phyloP scores from a whole-genome alignment of 805 yeast genomes.

The Priceomyces castillae region DNA sequence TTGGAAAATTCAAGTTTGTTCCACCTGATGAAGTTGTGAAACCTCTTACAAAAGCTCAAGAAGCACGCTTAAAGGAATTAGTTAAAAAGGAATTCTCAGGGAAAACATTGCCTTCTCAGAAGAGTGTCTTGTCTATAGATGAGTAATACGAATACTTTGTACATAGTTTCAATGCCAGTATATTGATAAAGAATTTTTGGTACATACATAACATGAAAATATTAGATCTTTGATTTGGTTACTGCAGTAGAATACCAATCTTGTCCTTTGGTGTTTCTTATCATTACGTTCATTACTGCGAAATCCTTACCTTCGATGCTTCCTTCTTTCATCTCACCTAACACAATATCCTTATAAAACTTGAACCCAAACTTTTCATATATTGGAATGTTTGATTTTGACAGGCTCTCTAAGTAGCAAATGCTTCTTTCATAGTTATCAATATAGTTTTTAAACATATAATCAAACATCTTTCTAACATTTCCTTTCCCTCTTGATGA shows the following conservation, averaged over 20 bases:
- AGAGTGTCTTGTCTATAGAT: slow-evolving; percentile 41
- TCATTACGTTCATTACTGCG: slow-evolving; percentile 45
- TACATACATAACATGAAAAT: background rate
- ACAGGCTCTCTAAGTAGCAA: slow-evolving; percentile 52
- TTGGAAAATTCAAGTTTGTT: slow-evolving; percentile 82
- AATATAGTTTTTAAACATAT: slow-evolving; percentile 45
- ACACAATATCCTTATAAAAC: slow-evolving; percentile 47
- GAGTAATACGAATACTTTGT: slow-evolving; percentile 20
- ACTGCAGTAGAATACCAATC: slow-evolving; percentile 25
- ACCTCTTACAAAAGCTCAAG: slow-evolving; percentile 67
- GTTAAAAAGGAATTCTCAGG: slow-evolving; percentile 55
- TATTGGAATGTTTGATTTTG: slow-evolving; percentile 47
- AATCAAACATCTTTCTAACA: slow-evolving; percentile 47
- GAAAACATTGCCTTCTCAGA: slow-evolving; percentile 58
- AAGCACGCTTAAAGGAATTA: slow-evolving; percentile 46
- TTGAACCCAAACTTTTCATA: slow-evolving; percentile 51
- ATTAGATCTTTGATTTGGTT: background rate
- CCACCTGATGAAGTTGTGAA: slow-evolving; percentile 78
- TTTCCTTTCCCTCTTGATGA: slow-evolving; percentile 58
- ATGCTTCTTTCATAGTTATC: slow-evolving; percentile 38
- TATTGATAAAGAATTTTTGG: background rate
- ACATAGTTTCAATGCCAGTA: slow-evolving; percentile 2
- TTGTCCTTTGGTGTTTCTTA: slow-evolving; percentile 34
- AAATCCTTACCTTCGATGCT: slow-evolving; percentile 37
- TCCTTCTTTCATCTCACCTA: slow-evolving; percentile 29